These are phyloP conservation scores for Komagataea norvegica DNA, from an alignment of 1,139 yeast species.

Conservation along the genomic window DNA sequence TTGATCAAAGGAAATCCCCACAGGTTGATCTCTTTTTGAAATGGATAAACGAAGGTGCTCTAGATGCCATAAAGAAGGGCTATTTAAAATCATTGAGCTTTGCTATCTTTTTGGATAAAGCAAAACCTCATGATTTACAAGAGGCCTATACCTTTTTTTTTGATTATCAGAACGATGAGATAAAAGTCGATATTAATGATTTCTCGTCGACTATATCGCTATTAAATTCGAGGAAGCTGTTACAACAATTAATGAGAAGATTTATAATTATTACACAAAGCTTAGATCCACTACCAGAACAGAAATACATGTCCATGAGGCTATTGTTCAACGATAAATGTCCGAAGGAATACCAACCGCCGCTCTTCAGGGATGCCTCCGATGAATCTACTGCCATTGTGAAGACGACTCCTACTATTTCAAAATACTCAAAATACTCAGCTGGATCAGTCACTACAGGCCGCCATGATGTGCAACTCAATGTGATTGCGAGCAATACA, in stretches of 20 bases:
- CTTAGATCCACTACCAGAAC: constrained; percentile 43
- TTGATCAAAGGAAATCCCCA: constrained; percentile 39
- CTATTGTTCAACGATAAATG: constrained; percentile 44
- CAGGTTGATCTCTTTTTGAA: constrained; percentile 43
- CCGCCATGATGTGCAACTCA: constrained; percentile 20
- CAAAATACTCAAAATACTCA: constrained; percentile 9
- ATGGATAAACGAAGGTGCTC: constrained; percentile 49
- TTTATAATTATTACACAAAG: constrained; percentile 50
- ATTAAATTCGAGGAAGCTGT: constrained; percentile 35
- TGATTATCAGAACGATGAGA: constrained; percentile 32
- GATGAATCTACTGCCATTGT: constrained; percentile 30
- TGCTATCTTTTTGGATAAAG: constrained; percentile 39
- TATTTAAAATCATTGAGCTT: constrained; percentile 43
- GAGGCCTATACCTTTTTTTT: constrained; percentile 50
- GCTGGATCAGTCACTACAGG: constrained; percentile 19
- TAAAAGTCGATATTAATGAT: constrained; percentile 28
- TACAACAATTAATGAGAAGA: constrained; percentile 43
- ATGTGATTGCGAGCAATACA: constrained; percentile 14
- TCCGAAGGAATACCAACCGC: constrained; percentile 46
- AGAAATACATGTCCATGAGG: constrained; percentile 41
- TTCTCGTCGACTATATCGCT: constrained; percentile 22
- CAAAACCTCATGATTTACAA: constrained; percentile 34
- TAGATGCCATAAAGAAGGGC: constrained; percentile 38
- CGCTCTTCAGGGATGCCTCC: constrained; percentile 42
- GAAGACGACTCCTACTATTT: constrained; percentile 18